Percentiles rank a stretch among this genome's conserved stretches.
These are phyloP conservation scores for Penicillium expansum DNA, from an alignment of 2,329 filamentous ascomycete species.

Conservation along the genomic window DNA sequence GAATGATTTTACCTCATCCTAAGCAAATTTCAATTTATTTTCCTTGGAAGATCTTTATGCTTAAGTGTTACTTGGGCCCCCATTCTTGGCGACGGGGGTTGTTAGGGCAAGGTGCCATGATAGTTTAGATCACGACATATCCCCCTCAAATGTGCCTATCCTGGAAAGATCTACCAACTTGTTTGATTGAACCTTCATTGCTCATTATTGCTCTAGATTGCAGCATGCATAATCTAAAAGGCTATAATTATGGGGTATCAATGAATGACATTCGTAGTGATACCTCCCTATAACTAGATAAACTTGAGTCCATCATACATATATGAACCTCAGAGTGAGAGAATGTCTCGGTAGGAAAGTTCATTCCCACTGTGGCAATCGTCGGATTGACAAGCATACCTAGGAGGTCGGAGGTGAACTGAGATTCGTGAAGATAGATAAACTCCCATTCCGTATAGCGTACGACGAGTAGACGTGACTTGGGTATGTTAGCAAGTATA, in stretches of 20 bases:
- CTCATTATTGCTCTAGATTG: background rate
- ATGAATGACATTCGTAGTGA: background rate
- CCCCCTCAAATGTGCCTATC: background rate
- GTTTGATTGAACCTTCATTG: background rate
- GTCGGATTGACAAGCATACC: too few relatives aligned
- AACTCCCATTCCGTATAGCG: too few relatives aligned
- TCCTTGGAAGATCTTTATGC: too few relatives aligned
- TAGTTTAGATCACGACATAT: slow-evolving; percentile 26
- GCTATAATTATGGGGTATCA: too few relatives aligned
- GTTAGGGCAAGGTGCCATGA: slow-evolving; percentile 20
- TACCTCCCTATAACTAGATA: background rate
- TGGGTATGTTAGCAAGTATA: too few relatives aligned
- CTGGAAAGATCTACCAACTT: background rate
- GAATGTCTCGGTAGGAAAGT: background rate
- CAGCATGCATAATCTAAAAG: background rate
- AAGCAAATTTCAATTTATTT: background rate
- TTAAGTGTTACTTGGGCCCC: background rate
- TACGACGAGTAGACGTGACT: too few relatives aligned
- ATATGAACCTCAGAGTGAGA: background rate
- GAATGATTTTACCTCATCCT: background rate
- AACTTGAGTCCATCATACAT: background rate
- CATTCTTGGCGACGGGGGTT: background rate
- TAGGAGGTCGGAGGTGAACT: too few relatives aligned
- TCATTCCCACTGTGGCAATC: too few relatives aligned
- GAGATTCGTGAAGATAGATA: too few relatives aligned